Evolutionary conservation across 345 rosid genomes (phyloP), one percentile per base, ranked within the genome.

Genomic region (Anastatica hierochuntica): DNA sequence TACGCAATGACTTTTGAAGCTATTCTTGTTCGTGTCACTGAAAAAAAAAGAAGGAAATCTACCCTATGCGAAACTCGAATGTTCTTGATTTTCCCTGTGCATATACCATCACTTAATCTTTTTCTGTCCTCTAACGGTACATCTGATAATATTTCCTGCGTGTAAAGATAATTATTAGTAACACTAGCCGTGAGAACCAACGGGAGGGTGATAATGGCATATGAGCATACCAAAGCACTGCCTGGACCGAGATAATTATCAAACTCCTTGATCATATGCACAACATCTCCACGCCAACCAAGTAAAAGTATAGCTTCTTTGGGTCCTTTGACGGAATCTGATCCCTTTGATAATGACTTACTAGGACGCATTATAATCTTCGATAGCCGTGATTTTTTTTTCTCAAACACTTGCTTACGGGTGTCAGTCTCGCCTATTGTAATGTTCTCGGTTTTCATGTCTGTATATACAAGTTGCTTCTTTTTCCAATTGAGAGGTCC

Each of bases 201-300:
- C 30, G 1, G 0, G 17, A 50, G 14, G 48, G 33, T 42, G 52
- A 20, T 48, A 46, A 56, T 60, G 40, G 14, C 16, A 15, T 47
- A 24, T 47, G 17, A 58, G 39, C 67, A 47, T 81, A 92, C 98
- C 95, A 87, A 60, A 57, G 69, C 65, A 49, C 98, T 92, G 55
- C 98, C 90, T 46, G 96, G 90, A 57, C 98, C 96, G 65, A 92
- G 94, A 79, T 84, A 92, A 59, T 83, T 87, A 74, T 84, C 90
- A 73, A 87, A 87, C 78, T 92, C 98, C 51, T 84, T 76, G 43
- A 83, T 74, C 96, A 92, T 92, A 60, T 81, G 90, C 33, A 74
- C 76, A 70, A 88, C 78, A 69, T 83, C 96, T 13, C 90, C 68
- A 31, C 96, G 95, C 98, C 98, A 92, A 13, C 98, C 98, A 55